These are phyloP conservation scores for Penicillium canariense DNA, from an alignment of 495 filamentous ascomycete genomes.

Conservation along the genomic window DNA sequence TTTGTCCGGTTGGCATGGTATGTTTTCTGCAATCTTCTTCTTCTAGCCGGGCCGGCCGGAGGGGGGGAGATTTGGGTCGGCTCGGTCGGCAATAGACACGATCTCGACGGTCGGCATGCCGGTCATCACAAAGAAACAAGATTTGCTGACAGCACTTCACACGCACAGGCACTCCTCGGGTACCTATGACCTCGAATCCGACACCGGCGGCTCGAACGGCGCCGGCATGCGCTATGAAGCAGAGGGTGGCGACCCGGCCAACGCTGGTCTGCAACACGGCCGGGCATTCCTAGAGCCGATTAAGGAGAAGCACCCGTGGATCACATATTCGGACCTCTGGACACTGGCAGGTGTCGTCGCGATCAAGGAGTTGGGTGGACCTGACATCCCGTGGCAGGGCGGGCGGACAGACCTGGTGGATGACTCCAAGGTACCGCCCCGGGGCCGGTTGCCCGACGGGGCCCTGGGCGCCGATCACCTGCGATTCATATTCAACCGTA, in stretches of 20 bases:
- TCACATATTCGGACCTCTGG: conserved; percentile 64
- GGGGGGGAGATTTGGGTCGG: not conserved
- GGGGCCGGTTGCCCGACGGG: conserved; percentile 58
- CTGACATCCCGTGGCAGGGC: conserved; percentile 50
- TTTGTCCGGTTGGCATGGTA: conserved; percentile 63
- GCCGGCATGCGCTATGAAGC: conserved; percentile 64
- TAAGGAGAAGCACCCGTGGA: conserved; percentile 57
- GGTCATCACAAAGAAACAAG: not conserved
- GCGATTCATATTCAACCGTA: conserved; percentile 57
- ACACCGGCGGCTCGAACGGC: conserved; percentile 62
- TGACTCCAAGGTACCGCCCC: conserved; percentile 55
- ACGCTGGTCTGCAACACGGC: conserved; percentile 61
- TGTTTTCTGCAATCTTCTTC: conserved; percentile 22
- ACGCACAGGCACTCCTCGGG: conserved; percentile 54
- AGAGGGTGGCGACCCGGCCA: conserved; percentile 62
- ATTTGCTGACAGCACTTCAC: not conserved
- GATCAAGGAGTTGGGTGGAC: conserved; percentile 57
- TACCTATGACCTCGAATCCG: conserved; percentile 56
- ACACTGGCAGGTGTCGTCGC: conserved; percentile 59
- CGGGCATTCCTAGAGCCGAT: conserved; percentile 61
- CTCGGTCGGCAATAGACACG: conserved; percentile 9
- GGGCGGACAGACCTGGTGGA: conserved; percentile 59
- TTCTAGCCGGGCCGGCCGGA: no score
- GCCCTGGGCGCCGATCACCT: conserved; percentile 58
- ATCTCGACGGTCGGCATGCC: conserved; percentile 6